A percentile compares a stretch with the other conserved stretches of the same genome.
Evolutionary conservation across 345 rosid species (phyloP).

Genomic region (Citrus cavaleriei): DNA sequence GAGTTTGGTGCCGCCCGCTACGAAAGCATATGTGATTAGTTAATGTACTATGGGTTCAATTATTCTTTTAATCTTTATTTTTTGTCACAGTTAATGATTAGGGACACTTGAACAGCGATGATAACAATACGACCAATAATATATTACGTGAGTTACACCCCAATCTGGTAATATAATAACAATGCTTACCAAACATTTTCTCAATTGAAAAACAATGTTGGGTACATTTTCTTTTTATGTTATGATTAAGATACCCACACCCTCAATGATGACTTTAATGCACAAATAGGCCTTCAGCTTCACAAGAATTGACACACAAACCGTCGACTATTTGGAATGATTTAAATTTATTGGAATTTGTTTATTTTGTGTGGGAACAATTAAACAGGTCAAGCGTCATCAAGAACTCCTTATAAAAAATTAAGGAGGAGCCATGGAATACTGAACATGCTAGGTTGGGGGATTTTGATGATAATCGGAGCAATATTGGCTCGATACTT

Average conservation of each 20-base stretch:
- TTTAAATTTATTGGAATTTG: background rate
- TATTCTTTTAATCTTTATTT: background rate
- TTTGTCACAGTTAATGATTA: background rate
- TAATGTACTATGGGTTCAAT: background rate
- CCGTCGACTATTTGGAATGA: background rate
- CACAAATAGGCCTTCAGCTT: background rate
- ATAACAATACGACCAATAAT: background rate
- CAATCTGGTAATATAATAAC: background rate
- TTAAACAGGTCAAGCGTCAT: slow-evolving; percentile 31
- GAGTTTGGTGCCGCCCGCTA: slow-evolving; percentile 20
- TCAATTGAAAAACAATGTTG: background rate
- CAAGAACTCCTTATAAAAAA: slow-evolving; percentile 20
- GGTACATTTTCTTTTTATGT: background rate
- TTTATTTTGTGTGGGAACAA: background rate
- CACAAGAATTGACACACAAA: background rate
- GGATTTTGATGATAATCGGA: slow-evolving; percentile 63
- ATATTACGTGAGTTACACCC: too few species aligned
- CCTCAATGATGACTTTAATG: background rate
- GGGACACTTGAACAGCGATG: background rate
- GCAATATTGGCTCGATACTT: slow-evolving; percentile 53
- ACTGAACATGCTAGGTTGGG: slow-evolving; percentile 77
- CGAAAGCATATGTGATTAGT: slow-evolving; percentile 4
- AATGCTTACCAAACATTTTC: too few species aligned
- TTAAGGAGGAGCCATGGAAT: slow-evolving; percentile 73
- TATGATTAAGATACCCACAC: background rate